Evolutionary conservation across 139 green algal species (phyloP).

Genomic region (Chlorokybus atmophyticus): DNA sequence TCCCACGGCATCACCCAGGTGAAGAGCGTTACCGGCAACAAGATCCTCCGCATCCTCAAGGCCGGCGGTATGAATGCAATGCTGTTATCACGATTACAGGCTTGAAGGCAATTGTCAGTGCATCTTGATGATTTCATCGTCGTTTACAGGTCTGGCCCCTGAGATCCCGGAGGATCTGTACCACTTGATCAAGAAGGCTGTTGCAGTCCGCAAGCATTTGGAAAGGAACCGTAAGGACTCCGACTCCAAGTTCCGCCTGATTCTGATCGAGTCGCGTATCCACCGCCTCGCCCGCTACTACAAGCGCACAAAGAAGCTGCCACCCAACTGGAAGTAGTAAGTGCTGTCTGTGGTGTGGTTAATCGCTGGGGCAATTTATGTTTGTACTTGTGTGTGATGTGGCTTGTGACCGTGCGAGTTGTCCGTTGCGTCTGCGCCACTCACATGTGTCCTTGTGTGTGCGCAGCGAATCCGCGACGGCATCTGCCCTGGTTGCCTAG

Average conservation of each 20-base stretch:
- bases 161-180: slow-evolving; percentile 98
- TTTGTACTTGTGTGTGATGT: no score
- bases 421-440: no score
- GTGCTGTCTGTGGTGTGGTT: no score
- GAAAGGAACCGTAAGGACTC: slow-evolving; percentile 94
- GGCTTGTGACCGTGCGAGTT: no score
- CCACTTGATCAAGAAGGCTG: slow-evolving; percentile 97
- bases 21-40: slow-evolving; percentile 72
- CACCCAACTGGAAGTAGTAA: slow-evolving; percentile 91
- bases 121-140: neutral
- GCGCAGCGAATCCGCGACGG: no score
- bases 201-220: slow-evolving; percentile 93
- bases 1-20: slow-evolving; percentile 85
- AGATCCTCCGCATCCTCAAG: slow-evolving; percentile 97
- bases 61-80: slow-evolving; percentile 38
- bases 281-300: slow-evolving; percentile 98
- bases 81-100: neutral
- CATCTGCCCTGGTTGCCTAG: no score
- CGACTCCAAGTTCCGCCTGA: slow-evolving; percentile 60
- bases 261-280: slow-evolving; percentile 80
- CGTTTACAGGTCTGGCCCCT: slow-evolving; percentile 58
- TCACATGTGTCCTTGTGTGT: no score
- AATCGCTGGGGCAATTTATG: no score
- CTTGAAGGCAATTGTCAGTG: no score
- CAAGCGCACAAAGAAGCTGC: slow-evolving; percentile 62